Base-by-base conservation (phyloP, 2,329 filamentous ascomycete species). In the Calonectria crousiana region DNA sequence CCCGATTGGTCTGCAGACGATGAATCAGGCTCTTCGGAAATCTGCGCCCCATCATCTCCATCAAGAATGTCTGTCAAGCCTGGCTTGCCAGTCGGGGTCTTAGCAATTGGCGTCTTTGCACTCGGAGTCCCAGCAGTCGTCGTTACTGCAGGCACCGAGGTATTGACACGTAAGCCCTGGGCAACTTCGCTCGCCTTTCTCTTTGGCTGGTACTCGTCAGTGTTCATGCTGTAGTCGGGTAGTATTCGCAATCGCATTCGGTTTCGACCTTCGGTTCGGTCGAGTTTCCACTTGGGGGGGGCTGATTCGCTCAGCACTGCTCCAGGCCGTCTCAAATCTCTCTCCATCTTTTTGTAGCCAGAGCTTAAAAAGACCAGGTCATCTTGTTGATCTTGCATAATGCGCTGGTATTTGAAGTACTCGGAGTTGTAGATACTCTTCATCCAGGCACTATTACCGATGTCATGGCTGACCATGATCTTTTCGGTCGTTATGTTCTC, bases 391-490 rank as follows among this genome's bases (percentile, higher is more conserved):
- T 99, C 97, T 84, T 99, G 97, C 69, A 95, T 86, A 20, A 95
- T 90, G 75, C 97, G 90, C 83, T 98, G 96, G 77, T 98, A 93
- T 83, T 98, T 98, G 81, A 96, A 91, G 77, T 97, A 93, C 83
- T 99, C 97, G 0, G 96, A 95, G 64, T 94, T 93, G 83, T 96
- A 97, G 51, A 99, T 98, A 80, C 98, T 98, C 79, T 96, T 95
- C 87, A 96, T 94, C 97, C 96, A 99, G 73, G 96, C 93, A 51
- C 92, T 93, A 71, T 97, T 96, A 0, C 95, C 94, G 77, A 94
- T 92, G 80, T 98, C 95, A 81, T 98, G 96, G n/a, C 92, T 92
- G 69, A 93, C 89, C 72, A 96, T 90, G 20, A 94, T 88, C 76
- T 94, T 94, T 23, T 97, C 94, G 13, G 90, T 90, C 28, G 90